Base-by-base conservation (phyloP, 371 early-diverging fungal genomes). In the Circinella umbellata region DNA sequence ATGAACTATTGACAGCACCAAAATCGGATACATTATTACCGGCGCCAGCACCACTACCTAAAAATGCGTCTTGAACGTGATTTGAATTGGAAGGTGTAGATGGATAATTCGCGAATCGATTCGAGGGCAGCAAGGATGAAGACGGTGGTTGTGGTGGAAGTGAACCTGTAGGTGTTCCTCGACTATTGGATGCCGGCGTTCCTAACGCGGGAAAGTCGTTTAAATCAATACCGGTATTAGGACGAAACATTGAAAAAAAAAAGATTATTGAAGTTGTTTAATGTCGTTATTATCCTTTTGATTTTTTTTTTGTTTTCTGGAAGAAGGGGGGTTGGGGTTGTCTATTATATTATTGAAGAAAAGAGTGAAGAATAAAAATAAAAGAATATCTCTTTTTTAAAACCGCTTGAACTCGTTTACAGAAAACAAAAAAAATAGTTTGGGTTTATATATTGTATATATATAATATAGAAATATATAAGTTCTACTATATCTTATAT, bases 161-260 rank as follows among this genome's bases (percentile, higher is more conserved):
- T 42, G 74, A 69, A 20, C 71, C 61, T 35, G 73, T 59, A 11
- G 69, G 55, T 46, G 62, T 73, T 63, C 73, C 69, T 64, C 75
- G 75, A 69, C 71, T 75, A 18, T 69, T 55, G 13, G 81, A 68
- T 48, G 75, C 73, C 53, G 80, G 80, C 20, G 82, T 79, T 49
- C 84, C 84, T 49, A 84, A 68, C 17, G 77, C 84, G 57, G 84
- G 84, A 72, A 84, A 84, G 67, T 84, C 84, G 61, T 80, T 81
- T 61, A 84, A 72, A 69, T 84, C 84, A 64, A 81, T 78, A 67
- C 82, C 76, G 61, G 80, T 73, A 61, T 75, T 83, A 53, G 75
- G 79, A 66, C 80, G 80, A 67, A 79, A 83, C 83, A 83, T 82
- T 38, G 39, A 11, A 42, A 11, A 42, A 11, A 3, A 42, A 11